Evolutionary conservation across 306 rosid species (phyloP).

Genomic region (Dicorynia guianensis): DNA sequence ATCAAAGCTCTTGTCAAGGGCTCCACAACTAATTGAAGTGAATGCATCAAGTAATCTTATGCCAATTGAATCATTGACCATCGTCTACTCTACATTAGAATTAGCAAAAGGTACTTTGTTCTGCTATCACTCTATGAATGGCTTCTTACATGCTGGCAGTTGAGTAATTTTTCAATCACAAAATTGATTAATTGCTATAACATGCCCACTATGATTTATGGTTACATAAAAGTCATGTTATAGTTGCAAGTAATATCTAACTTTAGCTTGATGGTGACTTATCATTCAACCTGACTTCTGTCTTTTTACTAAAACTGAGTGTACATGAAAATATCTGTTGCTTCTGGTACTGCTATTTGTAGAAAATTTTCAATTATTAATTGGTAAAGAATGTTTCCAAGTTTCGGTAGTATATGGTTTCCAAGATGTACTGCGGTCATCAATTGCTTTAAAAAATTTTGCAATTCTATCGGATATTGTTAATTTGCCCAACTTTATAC

Average conservation of each 20-base stretch:
- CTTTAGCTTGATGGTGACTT: conserved; percentile 12
- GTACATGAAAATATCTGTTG: conserved; percentile 6
- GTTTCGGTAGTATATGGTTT: conserved; percentile 2
- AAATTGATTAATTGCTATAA: conserved; percentile 25
- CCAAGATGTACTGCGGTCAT: not conserved
- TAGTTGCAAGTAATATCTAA: conserved; percentile 7
- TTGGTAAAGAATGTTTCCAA: conserved; percentile 24
- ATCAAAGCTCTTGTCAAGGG: conserved; percentile 59
- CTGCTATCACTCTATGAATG: conserved; percentile 14
- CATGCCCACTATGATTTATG: conserved; percentile 21
- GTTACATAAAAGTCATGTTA: conserved; percentile 5
- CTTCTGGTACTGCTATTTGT: conserved; percentile 9
- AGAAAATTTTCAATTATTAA: not conserved
- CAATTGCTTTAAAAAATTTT: too few relatives aligned
- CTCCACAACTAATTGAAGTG: conserved; percentile 70
- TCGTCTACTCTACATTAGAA: conserved; percentile 67
- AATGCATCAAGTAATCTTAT: conserved; percentile 78
- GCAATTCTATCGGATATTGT: not conserved
- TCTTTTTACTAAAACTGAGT: conserved; percentile 3
- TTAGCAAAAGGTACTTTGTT: conserved; percentile 63
- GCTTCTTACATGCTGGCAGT: conserved; percentile 30
- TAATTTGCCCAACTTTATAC: not conserved
- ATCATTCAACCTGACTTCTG: conserved; percentile 34
- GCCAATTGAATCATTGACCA: conserved; percentile 66
- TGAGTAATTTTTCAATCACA: conserved; percentile 22